These are phyloP conservation scores for Penicillium subrubescens DNA, from an alignment of 495 filamentous ascomycete species.

Conservation along the genomic window DNA sequence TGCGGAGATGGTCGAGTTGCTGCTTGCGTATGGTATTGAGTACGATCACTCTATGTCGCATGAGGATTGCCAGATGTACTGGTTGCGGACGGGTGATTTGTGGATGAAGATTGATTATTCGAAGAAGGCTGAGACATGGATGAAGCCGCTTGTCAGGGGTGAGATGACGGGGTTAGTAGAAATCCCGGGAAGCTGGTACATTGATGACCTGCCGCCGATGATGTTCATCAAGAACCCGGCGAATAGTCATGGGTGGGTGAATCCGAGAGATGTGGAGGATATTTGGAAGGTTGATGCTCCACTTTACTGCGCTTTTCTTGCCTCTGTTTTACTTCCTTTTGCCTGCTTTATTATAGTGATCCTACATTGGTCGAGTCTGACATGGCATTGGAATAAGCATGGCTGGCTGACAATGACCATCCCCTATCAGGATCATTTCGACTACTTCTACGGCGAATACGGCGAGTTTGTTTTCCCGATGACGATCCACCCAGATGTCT, in stretches of 20 bases:
- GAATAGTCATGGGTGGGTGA: conserved; percentile 63
- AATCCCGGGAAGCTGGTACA: conserved; percentile 69
- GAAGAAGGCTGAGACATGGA: conserved; percentile 65
- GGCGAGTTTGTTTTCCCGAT: conserved; percentile 72
- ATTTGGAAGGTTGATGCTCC: conserved; percentile 45
- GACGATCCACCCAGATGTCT: conserved; percentile 71
- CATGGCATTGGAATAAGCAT: neutral
- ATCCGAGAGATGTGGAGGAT: conserved; percentile 59
- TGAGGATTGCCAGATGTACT: conserved; percentile 69
- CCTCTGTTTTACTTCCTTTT: neutral
- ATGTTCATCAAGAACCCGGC: conserved; percentile 65
- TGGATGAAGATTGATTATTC: conserved; percentile 66
- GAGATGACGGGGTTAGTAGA: conserved; percentile 60
- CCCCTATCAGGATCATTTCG: conserved; percentile 57
- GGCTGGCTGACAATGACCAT: neutral
- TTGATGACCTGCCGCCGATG: conserved; percentile 64
- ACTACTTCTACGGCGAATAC: conserved; percentile 71
- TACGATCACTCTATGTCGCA: conserved; percentile 68
- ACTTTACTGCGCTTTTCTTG: neutral
- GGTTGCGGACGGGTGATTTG: conserved; percentile 58
- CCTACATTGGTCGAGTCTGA: neutral
- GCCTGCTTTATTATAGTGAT: neutral
- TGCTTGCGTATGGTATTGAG: conserved; percentile 69
- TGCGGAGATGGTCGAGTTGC: conserved; percentile 65
- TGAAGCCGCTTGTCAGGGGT: conserved; percentile 61